These are phyloP conservation scores for Kluyveromyces siamensis DNA, from an alignment of 805 yeast species.

Conservation along the genomic window DNA sequence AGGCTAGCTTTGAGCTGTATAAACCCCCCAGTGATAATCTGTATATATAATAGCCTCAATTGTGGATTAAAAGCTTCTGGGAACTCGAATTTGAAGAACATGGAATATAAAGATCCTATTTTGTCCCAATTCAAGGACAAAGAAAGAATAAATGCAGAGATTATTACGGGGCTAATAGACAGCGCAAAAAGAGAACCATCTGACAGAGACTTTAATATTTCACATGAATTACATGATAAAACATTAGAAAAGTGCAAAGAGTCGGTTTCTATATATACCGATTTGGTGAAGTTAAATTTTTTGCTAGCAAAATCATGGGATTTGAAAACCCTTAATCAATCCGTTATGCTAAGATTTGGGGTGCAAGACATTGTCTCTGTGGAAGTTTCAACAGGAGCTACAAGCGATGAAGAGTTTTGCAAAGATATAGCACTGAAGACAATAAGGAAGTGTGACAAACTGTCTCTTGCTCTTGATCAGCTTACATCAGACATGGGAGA, in stretches of 20 bases:
- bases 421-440: slow-evolving; percentile 47
- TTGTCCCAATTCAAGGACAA: slow-evolving; percentile 7
- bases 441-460: slow-evolving; percentile 38
- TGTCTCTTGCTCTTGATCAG: slow-evolving; percentile 13
- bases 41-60: no score
- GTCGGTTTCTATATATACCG: slow-evolving; percentile 20
- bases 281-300: slow-evolving; percentile 19
- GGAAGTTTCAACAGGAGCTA: neutral
- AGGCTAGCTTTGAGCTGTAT: neutral
- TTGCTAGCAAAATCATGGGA: slow-evolving; percentile 27
- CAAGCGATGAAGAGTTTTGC: slow-evolving; percentile 34
- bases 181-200: slow-evolving; percentile 1
- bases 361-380: slow-evolving; percentile 3
- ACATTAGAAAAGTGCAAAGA: slow-evolving; percentile 20
- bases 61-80: no score
- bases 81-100: neutral
- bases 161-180: slow-evolving; percentile 4
- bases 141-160: slow-evolving; percentile 4
- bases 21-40: no score
- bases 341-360: slow-evolving; percentile 21
- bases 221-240: slow-evolving; percentile 2
- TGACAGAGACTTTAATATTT: neutral
- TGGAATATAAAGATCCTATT: slow-evolving; percentile 8
- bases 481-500: slow-evolving; percentile 8
- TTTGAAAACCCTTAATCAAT: slow-evolving; percentile 21